Evolutionary conservation across 2,329 filamentous ascomycete genomes (phyloP), one percentile per base, ranked within the genome.

Genomic region (Chrysosporium keratinophilum): DNA sequence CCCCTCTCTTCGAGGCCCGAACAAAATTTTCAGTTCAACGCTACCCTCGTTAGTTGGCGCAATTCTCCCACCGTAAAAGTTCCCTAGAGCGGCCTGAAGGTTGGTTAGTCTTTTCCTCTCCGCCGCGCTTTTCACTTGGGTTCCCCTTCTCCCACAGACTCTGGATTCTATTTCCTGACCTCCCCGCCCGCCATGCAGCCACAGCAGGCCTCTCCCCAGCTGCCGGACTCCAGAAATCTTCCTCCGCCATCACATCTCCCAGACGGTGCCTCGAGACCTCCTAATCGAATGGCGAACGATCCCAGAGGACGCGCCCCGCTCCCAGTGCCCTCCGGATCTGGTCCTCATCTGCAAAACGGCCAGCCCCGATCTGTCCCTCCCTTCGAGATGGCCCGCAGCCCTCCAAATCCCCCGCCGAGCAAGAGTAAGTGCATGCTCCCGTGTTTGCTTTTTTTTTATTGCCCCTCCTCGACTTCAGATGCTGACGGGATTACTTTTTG

Each of bases 351-450:
- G 40, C 68, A 68, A 58, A 71, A 72, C 62, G 70, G 70, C 44
- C 70, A 72, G 62, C 62, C 68, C 57, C 70, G 71, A 62, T 67
- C 64, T 51, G 51, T 61, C 50, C 56, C 63, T 34, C 57, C 62
- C 10, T 71, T 72, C 58, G 72, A 74, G 56, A 69, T 74, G 68
- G 69, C 69, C 56, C 71, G 72, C 63, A 75, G 72, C 57, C 72
- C 72, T 54, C 72, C 72, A 14, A 73, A 72, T 34, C 52, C 55
- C 55, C 66, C 69, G 52, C 69, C 67, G 57, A 71, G 67, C 63
- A 73, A 74, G 64, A 69, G 65, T 64, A 62, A 58, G 56, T 63
- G 37, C 50, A 53, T 40, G 17, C 50, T 34, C 17, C 15, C 43
- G 5, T 37, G 5, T 23, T 11, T 40, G 15, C 9, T 20, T 17